A percentile compares a stretch with the other conserved stretches of the same genome.
These are phyloP conservation scores for Glycine latifolia DNA, from an alignment of 306 rosid species.

Conservation along the genomic window DNA sequence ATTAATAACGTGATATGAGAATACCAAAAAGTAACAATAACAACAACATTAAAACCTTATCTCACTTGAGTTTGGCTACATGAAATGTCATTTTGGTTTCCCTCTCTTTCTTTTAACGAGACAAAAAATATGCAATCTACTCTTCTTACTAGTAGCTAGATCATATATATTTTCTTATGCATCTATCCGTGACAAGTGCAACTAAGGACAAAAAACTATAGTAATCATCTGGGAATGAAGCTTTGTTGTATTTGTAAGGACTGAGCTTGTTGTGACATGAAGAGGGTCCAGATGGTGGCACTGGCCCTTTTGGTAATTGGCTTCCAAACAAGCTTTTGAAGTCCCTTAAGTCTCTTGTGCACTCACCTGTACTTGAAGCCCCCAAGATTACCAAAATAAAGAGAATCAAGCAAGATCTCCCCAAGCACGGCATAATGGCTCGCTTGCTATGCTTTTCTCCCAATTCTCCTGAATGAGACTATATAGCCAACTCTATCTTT, in stretches of 20 bases:
- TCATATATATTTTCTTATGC: too few species aligned
- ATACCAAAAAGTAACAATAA: neutral
- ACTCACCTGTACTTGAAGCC: slow-evolving; percentile 48
- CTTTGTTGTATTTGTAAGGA: slow-evolving; percentile 47
- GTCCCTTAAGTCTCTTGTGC: slow-evolving; percentile 57
- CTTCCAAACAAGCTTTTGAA: slow-evolving; percentile 50
- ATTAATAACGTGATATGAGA: neutral
- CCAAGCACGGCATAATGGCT: slow-evolving; percentile 45
- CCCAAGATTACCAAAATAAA: slow-evolving; percentile 40
- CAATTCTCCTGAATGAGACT: slow-evolving; percentile 13
- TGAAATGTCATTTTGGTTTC: too few species aligned
- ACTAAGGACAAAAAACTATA: slow-evolving; percentile 59
- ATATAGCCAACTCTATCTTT: neutral
- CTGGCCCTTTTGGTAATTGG: slow-evolving; percentile 66
- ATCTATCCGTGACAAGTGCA: too few species aligned
- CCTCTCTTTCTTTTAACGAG: too few species aligned
- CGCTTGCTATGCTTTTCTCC: neutral
- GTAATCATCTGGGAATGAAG: slow-evolving; percentile 45
- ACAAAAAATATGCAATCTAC: too few species aligned
- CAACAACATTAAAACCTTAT: neutral
- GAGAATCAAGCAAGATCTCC: slow-evolving; percentile 40
- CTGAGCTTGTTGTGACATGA: slow-evolving; percentile 64
- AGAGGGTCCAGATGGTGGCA: slow-evolving; percentile 85
- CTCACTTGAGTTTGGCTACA: too few species aligned
- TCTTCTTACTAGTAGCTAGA: too few species aligned